These are phyloP conservation scores for Paspalum notatum DNA, from an alignment of 176 grass and related monocot genomes.

Conservation along the genomic window DNA sequence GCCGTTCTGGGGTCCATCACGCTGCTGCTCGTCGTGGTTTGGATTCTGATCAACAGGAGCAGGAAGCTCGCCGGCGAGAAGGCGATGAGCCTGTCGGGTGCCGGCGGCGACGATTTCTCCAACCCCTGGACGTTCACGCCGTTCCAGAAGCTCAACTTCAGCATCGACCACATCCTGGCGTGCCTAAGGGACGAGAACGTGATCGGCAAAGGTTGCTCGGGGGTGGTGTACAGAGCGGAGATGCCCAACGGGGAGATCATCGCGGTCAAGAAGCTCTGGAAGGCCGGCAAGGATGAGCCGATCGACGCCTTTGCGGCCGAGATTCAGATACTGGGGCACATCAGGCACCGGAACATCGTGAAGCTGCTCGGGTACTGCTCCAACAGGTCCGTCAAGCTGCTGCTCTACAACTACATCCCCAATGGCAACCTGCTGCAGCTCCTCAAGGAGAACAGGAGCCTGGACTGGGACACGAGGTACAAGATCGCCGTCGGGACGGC, in stretches of 20 bases:
- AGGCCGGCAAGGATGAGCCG: constrained; percentile 70
- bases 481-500: constrained; percentile 80
- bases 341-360: constrained; percentile 96
- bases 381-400: constrained; percentile 84
- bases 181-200: constrained; percentile 92
- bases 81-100: constrained; percentile 44
- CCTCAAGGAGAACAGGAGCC: constrained; percentile 68
- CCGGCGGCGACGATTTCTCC: constrained; percentile 73
- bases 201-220: constrained; percentile 92
- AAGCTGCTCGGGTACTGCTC: constrained; percentile 93
- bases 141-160: constrained; percentile 87
- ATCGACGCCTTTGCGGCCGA: constrained; percentile 67
- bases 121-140: constrained; percentile 90
- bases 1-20: constrained; percentile 58
- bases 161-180: constrained; percentile 69
- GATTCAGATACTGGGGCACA: constrained; percentile 95
- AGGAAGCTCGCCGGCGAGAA: constrained; percentile 47
- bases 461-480: constrained; percentile 94
- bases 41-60: constrained; percentile 76
- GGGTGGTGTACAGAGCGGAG: constrained; percentile 89
- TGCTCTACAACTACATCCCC: constrained; percentile 95
- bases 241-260: constrained; percentile 89
- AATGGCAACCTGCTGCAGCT: constrained; percentile 93
- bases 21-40: constrained; percentile 51
- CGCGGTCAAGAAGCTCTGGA: constrained; percentile 95